Base-by-base conservation (phyloP, 768 basidiomycete species). In the Gautieria morchelliformis region DNA sequence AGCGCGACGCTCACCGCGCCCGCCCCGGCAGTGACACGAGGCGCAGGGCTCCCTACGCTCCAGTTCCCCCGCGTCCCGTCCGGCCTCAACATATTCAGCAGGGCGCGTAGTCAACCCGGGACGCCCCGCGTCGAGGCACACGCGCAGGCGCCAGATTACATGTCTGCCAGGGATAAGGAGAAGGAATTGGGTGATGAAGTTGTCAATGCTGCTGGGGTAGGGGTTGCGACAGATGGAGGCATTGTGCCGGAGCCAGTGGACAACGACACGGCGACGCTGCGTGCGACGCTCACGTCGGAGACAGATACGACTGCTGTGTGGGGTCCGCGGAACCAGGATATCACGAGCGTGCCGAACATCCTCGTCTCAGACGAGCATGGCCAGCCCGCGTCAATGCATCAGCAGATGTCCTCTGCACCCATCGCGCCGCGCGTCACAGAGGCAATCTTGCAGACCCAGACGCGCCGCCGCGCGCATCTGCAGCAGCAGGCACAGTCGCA, bases 401-500 rank as follows among this genome's bases (percentile, higher is more conserved):
- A n/a, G 60, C 60, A 15, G 24, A 53, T 1, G 22, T 24, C 17
- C 71, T 74, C 11, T 71, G 72, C 59, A 62, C 77, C 79, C 6
- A 79, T 81, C n/a, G 73, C 80, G 10, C 77, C 83, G 35, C 72
- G 87, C 15, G 52, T 59, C 51, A 58, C 52, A 15, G 87, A 87
- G 64, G 84, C 84, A 1, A 75, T 87, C 45, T 64, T 87, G 44
- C 65, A 85, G 53, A 83, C 86, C 54, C 79, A 86, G 63, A 85
- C 78, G 61, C 79, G 85, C 44, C 78, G 85, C 49, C 67, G 10
- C 61, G 62, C 24, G 53, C 64, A 5, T 63, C 57, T 10, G 62
- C 63, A 6, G 52, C 63, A 11, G 59, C 65, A 22, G 52, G 60
- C 32, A 58, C 58, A 77, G 14, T 3, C 30, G 65, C 59, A 12